Conservation (phyloP, 2,329 filamentous ascomycete genomes). For the Lecanicillium sp. region DNA sequence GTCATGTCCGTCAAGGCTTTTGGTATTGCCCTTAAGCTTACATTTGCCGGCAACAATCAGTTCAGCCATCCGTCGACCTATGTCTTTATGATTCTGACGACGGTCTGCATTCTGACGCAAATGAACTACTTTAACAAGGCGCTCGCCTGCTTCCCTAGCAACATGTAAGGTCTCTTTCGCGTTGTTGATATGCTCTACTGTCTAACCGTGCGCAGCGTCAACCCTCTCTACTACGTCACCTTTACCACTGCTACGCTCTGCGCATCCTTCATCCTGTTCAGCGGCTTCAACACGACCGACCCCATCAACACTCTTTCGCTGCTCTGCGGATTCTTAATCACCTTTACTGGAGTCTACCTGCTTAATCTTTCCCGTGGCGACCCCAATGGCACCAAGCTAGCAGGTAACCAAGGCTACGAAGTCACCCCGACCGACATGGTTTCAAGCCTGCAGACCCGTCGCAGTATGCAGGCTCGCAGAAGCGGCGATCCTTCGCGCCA, state of each 20-base stretch:
- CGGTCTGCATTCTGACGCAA: conserved; percentile 91
- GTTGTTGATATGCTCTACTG: too few relatives aligned
- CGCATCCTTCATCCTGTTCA: conserved; percentile 93
- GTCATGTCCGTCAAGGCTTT: conserved; percentile 99
- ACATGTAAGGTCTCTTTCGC: conserved; percentile 60
- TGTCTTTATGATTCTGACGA: conserved; percentile 88
- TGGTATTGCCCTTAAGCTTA: conserved; percentile 93
- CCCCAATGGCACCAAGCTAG: conserved; percentile 65
- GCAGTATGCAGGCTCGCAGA: conserved; percentile 85
- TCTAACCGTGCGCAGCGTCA: conserved; percentile 56
- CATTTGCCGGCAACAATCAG: conserved; percentile 87
- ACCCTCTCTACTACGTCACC: conserved; percentile 93
- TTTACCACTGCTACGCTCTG: conserved; percentile 92
- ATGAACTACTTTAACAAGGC: conserved; percentile 99
- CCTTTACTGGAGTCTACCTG: conserved; percentile 91
- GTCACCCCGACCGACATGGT: conserved; percentile 87
- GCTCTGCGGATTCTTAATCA: conserved; percentile 86
- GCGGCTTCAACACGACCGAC: conserved; percentile 91
- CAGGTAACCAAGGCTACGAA: conserved; percentile 57
- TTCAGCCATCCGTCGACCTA: conserved; percentile 94
- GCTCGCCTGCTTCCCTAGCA: conserved; percentile 90
- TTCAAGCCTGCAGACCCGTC: conserved; percentile 78
- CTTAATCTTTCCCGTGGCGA: conserved; percentile 92
- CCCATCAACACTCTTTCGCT: conserved; percentile 87
- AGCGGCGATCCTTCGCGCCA: conserved; percentile 59